These are phyloP conservation scores for Acidomyces sp. DNA, from an alignment of 495 filamentous ascomycete genomes.

Conservation along the genomic window DNA sequence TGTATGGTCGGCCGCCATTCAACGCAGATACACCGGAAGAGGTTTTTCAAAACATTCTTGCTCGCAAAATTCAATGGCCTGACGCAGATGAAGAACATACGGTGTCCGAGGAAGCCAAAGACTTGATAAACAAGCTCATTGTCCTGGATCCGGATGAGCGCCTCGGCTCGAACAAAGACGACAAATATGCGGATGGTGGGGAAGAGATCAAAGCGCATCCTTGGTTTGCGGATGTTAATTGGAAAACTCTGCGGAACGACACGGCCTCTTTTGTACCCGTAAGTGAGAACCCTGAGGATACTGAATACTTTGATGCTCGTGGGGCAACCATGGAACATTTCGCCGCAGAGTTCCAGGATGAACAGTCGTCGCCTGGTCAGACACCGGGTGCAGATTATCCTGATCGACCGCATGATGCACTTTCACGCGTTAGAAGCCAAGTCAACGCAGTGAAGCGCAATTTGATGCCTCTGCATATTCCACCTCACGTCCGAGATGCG, in stretches of 20 bases:
- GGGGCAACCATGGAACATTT: conserved; percentile 84
- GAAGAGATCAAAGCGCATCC: conserved; percentile 78
- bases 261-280: conserved; percentile 92
- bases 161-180: conserved; percentile 69
- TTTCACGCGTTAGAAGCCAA: conserved; percentile 78
- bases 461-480: conserved; percentile 89
- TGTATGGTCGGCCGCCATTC: conserved; percentile 88
- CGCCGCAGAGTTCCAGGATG: conserved; percentile 85
- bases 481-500: conserved; percentile 82
- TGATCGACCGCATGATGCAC: conserved; percentile 85
- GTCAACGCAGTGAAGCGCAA: conserved; percentile 73
- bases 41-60: conserved; percentile 92
- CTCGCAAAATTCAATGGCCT: conserved; percentile 80
- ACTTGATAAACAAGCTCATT: conserved; percentile 83
- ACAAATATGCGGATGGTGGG: conserved; percentile 67
- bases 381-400: conserved; percentile 55
- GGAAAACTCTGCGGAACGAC: conserved; percentile 80
- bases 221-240: conserved; percentile 81
- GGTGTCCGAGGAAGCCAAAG: conserved; percentile 73
- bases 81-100: conserved; percentile 43
- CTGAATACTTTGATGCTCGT: conserved; percentile 90
- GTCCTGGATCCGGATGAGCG: conserved; percentile 66
- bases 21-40: conserved; percentile 81
- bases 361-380: conserved; percentile 51
- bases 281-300: conserved; percentile 88